These are phyloP conservation scores for Xylariomycetidae sp. DNA, from an alignment of 2,329 filamentous ascomycete species.

Conservation along the genomic window DNA sequence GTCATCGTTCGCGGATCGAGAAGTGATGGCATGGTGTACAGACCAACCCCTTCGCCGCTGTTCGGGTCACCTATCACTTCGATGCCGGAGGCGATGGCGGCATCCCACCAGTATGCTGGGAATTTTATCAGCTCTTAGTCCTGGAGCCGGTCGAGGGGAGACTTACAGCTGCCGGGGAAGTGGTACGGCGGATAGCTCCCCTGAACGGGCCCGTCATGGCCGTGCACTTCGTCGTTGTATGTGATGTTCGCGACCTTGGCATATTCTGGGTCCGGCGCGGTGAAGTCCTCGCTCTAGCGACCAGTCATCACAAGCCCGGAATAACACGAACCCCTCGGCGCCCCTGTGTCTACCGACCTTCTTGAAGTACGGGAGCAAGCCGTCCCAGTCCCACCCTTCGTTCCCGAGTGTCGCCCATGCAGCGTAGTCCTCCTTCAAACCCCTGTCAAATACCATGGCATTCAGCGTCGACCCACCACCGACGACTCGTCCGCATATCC, in stretches of 20 bases:
- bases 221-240: constrained; percentile 22
- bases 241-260: constrained; percentile 23
- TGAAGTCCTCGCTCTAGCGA: constrained; percentile 24
- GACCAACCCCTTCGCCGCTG: constrained; percentile 16
- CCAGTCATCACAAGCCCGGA: background rate
- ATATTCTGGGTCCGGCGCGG: constrained; percentile 17
- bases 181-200: constrained; percentile 27
- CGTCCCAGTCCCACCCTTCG: constrained; percentile 28
- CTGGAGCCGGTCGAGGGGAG: too few species aligned
- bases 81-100: constrained; percentile 18
- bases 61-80: constrained; percentile 18
- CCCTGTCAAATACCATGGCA: constrained; percentile 31
- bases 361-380: constrained; percentile 36
- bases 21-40: constrained; percentile 25
- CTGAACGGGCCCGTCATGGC: constrained; percentile 23
- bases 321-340: constrained; percentile 6
- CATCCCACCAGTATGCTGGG: constrained; percentile 23
- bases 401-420: constrained; percentile 29
- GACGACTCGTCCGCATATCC: constrained; percentile 24
- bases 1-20: constrained; percentile 25
- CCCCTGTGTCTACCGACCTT: constrained; percentile 25
- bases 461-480: constrained; percentile 31
- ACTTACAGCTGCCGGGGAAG: constrained; percentile 22
- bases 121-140: too few species aligned
- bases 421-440: constrained; percentile 26